Evolutionary conservation across 2,329 filamentous ascomycete species (phyloP).

Genomic region (Didymella arachidicola): DNA sequence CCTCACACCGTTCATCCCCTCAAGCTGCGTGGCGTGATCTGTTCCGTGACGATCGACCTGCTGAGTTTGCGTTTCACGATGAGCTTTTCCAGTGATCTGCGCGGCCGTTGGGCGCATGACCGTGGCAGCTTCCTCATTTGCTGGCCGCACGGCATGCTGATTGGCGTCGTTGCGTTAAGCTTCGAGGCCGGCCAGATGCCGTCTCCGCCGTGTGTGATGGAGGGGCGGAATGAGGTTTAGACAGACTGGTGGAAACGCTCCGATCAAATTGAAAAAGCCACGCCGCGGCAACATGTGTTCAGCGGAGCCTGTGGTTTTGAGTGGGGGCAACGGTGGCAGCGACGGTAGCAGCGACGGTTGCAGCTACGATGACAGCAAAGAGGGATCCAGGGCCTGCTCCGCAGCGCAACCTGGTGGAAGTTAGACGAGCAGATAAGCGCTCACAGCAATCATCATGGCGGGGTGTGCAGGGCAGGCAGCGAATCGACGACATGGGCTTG

Average conservation of each 20-base stretch:
- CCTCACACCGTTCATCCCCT: constrained; percentile 2
- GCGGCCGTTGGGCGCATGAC: constrained; percentile 49
- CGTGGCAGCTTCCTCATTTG: constrained; percentile 37
- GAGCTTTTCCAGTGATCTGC: constrained; percentile 39
- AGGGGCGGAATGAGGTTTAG: constrained; percentile 25
- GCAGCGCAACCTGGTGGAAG: neutral
- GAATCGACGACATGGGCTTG: constrained; percentile 13
- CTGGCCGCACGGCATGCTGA: constrained; percentile 26
- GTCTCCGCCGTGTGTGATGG: constrained; percentile 29
- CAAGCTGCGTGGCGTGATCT: constrained; percentile 27
- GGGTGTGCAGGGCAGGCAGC: constrained; percentile 13
- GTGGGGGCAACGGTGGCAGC: neutral
- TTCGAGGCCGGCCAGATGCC: constrained; percentile 35
- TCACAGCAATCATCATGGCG: constrained; percentile 2
- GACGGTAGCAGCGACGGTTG: neutral
- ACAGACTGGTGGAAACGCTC: constrained; percentile 6
- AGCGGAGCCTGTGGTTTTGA: constrained; percentile 1
- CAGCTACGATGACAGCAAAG: neutral
- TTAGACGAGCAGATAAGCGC: neutral
- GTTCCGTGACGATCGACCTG: constrained; percentile 26
- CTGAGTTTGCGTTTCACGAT: constrained; percentile 16
- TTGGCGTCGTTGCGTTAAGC: constrained; percentile 40
- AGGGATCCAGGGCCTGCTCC: neutral
- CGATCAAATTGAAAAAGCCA: constrained; percentile 22
- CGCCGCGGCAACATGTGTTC: constrained; percentile 15